Conservation (phyloP, 176 grass and related monocot genomes). For the Zoysia pacifica region DNA sequence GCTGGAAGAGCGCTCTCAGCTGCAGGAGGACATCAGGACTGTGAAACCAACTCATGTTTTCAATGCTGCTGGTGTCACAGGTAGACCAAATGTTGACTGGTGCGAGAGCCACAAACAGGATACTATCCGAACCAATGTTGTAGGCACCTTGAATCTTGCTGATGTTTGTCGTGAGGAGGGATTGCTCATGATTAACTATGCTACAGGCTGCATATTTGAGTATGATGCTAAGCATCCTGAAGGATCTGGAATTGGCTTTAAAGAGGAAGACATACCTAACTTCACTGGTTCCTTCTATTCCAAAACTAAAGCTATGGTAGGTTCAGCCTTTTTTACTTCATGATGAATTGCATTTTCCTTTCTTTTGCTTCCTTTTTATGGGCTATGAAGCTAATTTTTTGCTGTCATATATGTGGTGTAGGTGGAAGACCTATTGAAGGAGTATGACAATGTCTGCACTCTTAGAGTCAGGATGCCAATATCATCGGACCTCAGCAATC, state of each 20-base stretch:
- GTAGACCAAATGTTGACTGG: constrained; percentile 82
- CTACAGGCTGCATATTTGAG: constrained; percentile 76
- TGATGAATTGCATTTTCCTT: neutral
- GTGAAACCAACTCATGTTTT: constrained; percentile 83
- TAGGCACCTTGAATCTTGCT: constrained; percentile 70
- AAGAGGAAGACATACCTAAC: constrained; percentile 68
- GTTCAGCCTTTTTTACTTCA: neutral
- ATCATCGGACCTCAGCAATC: constrained; percentile 63
- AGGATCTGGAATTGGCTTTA: constrained; percentile 67
- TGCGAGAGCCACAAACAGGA: constrained; percentile 77
- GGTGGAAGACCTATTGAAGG: constrained; percentile 76
- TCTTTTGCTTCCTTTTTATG: neutral
- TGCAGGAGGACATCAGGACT: constrained; percentile 55
- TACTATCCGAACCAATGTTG: constrained; percentile 73
- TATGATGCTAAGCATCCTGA: constrained; percentile 58
- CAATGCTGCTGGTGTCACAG: constrained; percentile 78
- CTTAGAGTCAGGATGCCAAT: constrained; percentile 73
- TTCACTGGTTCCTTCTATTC: constrained; percentile 74
- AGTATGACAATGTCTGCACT: constrained; percentile 68
- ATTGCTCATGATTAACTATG: constrained; percentile 75
- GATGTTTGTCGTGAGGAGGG: constrained; percentile 70
- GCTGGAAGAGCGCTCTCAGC: constrained; percentile 58
- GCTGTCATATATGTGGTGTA: constrained; percentile 21
- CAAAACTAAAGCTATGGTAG: constrained; percentile 79
- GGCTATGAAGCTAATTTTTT: constrained; percentile 10